Base-by-base conservation (phyloP, 2,329 filamentous ascomycete species). In the Pseudocercospora vitis region DNA sequence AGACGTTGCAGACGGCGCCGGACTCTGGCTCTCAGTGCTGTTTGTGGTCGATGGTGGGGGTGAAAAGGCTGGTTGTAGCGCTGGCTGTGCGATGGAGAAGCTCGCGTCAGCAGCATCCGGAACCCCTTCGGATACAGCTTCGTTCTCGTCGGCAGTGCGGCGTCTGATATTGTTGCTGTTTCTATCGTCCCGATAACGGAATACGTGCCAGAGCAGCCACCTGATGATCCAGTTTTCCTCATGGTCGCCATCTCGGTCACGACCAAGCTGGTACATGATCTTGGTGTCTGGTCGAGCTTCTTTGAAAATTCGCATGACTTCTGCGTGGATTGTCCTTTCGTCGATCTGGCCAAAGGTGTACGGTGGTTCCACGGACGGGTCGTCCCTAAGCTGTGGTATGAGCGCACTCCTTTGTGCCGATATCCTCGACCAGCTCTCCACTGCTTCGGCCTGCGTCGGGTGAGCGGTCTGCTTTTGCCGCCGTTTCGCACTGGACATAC, bases 171-270 rank as follows among this genome's bases (percentile, higher is more conserved):
- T 50, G 9, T 23, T 45, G 14, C 50, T 46, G 35, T 56, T 56
- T 26, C 53, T 50, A 32, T 52, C 53, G 39, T 56, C 53, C 18
- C 53, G 48, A 23, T 56, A 56, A 18, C 53, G 53, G 14, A 56
- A 56, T 6, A 56, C 53, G 49, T 56, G 53, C 53, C 53, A 56
- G 12, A 56, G 65, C 39, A 73, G 72, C 75, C 75, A 78, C 21
- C 71, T 67, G 16, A 75, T 75, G 29, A 77, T 73, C 75, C 75
- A 77, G 52, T 77, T 78, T 33, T 69, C 70, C n/a, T 69, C 67
- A 12, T 67, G 66, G 44, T 70, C 70, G 21, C 60, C 61, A 39
- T 69, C 70, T 24, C 55, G 56, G 45, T 72, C 73, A 24, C 64
- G 65, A 8, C 74, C 75, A 45, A 68, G 62, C 8, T 71, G 66